A percentile compares a stretch with the other conserved stretches of the same genome.
phyloP scores from a whole-genome alignment of 805 yeast species.

The Ogataea wickerhamii region DNA sequence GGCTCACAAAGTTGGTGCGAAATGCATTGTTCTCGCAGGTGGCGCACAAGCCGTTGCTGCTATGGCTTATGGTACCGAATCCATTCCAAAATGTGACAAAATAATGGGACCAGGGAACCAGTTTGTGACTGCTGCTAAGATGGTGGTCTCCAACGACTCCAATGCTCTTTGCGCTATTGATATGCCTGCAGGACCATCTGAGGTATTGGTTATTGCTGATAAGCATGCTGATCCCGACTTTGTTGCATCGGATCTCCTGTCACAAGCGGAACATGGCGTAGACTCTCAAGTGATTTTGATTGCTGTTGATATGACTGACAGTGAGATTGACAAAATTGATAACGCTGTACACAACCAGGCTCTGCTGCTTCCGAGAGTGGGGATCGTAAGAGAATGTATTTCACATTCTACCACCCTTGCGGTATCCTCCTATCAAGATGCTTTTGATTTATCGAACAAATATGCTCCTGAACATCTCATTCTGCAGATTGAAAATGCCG shows the following conservation, averaged over 20 bases:
- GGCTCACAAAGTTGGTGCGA: constrained; percentile 93
- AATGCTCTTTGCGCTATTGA: constrained; percentile 94
- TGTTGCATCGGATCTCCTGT: constrained; percentile 92
- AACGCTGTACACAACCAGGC: constrained; percentile 86
- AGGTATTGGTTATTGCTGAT: constrained; percentile 95
- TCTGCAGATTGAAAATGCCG: constrained; percentile 80
- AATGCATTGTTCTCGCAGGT: constrained; percentile 89
- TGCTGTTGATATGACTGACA: constrained; percentile 66
- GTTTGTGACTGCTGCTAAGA: constrained; percentile 98
- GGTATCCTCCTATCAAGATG: constrained; percentile 70
- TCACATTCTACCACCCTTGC: constrained; percentile 82
- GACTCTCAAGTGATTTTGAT: constrained; percentile 95
- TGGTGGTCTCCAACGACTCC: constrained; percentile 94
- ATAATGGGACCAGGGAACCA: constrained; percentile 99
- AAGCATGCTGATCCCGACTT: constrained; percentile 84
- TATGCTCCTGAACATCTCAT: constrained; percentile 99
- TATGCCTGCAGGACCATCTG: constrained; percentile 99
- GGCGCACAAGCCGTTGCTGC: constrained; percentile 99
- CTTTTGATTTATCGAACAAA: constrained; percentile 79
- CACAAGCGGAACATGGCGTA: constrained; percentile 98
- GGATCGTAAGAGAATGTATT: constrained; percentile 87
- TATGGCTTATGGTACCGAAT: constrained; percentile 96
- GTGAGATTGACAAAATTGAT: constrained; percentile 66
- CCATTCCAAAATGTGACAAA: constrained; percentile 91
- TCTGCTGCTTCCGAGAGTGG: constrained; percentile 78